Base-by-base conservation (phyloP, 1,284 basidiomycete genomes). In the Somion occarium region DNA sequence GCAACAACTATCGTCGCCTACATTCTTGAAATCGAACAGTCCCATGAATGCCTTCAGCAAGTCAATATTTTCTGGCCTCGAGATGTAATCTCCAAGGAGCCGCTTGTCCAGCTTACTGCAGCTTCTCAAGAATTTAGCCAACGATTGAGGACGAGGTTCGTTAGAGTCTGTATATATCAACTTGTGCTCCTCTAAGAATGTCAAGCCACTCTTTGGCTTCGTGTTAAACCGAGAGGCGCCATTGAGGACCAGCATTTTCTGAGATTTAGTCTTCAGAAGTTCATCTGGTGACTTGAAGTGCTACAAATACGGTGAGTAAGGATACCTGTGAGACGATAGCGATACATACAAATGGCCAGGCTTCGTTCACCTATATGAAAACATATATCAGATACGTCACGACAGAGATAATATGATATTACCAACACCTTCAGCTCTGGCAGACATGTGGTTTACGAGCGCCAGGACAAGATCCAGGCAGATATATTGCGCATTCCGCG, bases 151-250 rank as follows among this genome's bases (percentile, higher is more conserved):
- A 56, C 75, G 83, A 44, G 80, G 74, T 49, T 81, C 69, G 5
- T 76, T 73, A 9, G 78, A 69, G 51, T 88, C 84, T 11, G 79
- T 73, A 63, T 85, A 88, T 54, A 98, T 91, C 39, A 97, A 73
- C 19, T 83, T 84, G 61, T 94, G 87, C 61, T 95, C 90, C 65
- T 95, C 91, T 34, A 97, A 73, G 69, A 92, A 95, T 3, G 89
- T 80, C n/a, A 99, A 68, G 0, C 95, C 97, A 39, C 80, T 77
- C 70, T 97, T 98, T 1, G 97, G 96, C 71, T 99, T 99, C n/a
- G 79, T 71, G 64, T 99, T 99, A 75, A 99, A 99, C 44, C 85
- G 83, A 0, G 83, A 74, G 1, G 93, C 92, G 5, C 93, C 96
- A 1, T 85, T 81, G 44, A 97, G 73, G 22, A 98, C 83, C 11